Evolutionary conservation across 1,284 basidiomycete genomes (phyloP).

Genomic region (Sporisorium scitamineum): DNA sequence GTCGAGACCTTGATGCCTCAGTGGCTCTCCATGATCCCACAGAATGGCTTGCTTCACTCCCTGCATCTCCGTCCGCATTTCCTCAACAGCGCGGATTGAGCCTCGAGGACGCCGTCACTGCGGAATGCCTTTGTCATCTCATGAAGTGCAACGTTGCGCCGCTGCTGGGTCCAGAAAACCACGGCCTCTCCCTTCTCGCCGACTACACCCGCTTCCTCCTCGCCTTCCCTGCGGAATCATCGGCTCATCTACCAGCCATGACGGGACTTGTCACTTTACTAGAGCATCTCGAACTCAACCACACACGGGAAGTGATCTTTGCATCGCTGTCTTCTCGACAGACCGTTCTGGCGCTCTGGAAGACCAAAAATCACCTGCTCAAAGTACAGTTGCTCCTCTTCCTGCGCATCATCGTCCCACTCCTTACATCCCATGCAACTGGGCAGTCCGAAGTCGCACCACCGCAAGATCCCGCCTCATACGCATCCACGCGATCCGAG

Average conservation of each 20-base stretch:
- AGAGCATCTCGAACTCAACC: conserved; percentile 53
- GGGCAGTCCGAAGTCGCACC: conserved; percentile 20
- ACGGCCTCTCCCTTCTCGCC: conserved; percentile 42
- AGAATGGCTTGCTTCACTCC: conserved; percentile 21
- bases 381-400: conserved; percentile 56
- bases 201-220: conserved; percentile 50
- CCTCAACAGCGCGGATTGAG: conserved; percentile 28
- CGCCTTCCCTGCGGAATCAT: conserved; percentile 39
- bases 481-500: conserved; percentile 2
- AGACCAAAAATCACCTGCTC: conserved; percentile 46
- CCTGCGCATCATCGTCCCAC: conserved; percentile 40
- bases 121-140: conserved; percentile 48
- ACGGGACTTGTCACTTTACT: conserved; percentile 48
- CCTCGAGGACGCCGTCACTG: conserved; percentile 50
- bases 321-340: conserved; percentile 27
- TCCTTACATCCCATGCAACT: conserved; percentile 19
- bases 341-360: conserved; percentile 33
- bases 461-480: background rate
- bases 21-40: background rate
- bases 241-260: conserved; percentile 54
- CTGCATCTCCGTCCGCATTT: background rate
- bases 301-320: conserved; percentile 20
- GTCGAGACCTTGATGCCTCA: conserved; percentile 28
- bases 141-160: conserved; percentile 44
- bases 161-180: conserved; percentile 22